phyloP scores from a whole-genome alignment of 768 basidiomycete genomes.

The Leucosporidium yakuticum region DNA sequence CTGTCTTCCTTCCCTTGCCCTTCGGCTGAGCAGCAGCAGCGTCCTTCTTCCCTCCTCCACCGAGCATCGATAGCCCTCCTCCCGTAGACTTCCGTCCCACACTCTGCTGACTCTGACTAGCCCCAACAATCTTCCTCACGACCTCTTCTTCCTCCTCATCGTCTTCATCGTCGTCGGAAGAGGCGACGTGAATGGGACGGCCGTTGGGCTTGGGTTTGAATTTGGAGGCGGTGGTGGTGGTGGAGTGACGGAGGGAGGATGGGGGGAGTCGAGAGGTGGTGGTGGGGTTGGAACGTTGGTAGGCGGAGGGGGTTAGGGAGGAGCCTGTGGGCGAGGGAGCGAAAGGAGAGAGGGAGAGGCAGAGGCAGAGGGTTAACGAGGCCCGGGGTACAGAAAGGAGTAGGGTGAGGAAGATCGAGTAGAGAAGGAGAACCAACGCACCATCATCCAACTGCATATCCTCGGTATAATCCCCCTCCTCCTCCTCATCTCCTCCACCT shows the following conservation, averaged over 20 bases:
- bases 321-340: not conserved
- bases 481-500: slow-evolving; percentile 5
- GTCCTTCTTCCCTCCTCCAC: no score
- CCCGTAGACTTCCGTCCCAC: not conserved
- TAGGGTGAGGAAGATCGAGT: not conserved
- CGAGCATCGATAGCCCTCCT: no score
- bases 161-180: slow-evolving; percentile 16
- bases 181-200: not conserved
- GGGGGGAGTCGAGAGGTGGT: slow-evolving; percentile 12
- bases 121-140: not conserved
- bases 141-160: slow-evolving; percentile 7
- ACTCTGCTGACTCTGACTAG: not conserved
- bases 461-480: slow-evolving; percentile 4
- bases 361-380: not conserved
- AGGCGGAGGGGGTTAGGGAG: slow-evolving; percentile 9
- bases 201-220: not conserved
- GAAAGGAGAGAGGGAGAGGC: not conserved
- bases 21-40: no score
- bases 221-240: not conserved
- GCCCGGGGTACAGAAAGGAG: no score
- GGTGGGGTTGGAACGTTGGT: slow-evolving; percentile 8
- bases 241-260: slow-evolving; percentile 20
- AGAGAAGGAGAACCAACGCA: not conserved
- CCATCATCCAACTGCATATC: slow-evolving; percentile 25
- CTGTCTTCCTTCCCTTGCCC: no score